Evolutionary conservation across 208 protist genomes (phyloP), one percentile per base, ranked within the genome.

Genomic region (Acanthamoeba sp.): DNA sequence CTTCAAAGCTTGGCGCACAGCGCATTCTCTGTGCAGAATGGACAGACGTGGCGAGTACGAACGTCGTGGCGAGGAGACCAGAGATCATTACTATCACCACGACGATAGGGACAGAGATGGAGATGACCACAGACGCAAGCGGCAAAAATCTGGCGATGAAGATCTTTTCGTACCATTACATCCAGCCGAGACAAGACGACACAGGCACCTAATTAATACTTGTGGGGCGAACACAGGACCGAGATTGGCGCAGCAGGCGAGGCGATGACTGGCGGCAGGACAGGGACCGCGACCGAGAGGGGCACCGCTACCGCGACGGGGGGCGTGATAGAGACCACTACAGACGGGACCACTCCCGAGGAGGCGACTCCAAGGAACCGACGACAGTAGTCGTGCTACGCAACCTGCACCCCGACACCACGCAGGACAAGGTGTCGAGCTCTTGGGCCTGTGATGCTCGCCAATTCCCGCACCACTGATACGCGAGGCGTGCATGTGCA

Each of bases 391-490:
- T 93, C 29, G 48, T 93, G 22, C 62, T 93, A 6, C 32, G 87
- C 16, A 42, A 42, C 40, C 36, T 93, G n/a, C 34, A 78, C 32
- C 62, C 87, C 22, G 62, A 66, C 55, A 93, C 87, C 40, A 38
- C 87, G 14, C 87, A 93, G 64, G 87, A 93, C 12, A 93, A 69
- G 62, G 87, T 93, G 6, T 10, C 7, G 24, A 7, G 7, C 20
- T 55, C 76, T 40, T 55, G 12, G 9, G 9, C 66, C n/a, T 14
- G 20, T 32, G 9, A 85, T 55, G 6, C 29, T 38, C 20, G 34
- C 32, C 24, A 14, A 4, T 27, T 5, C 84, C 24, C 16, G 40
- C 29, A 5, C 55, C n/a, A 42, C 38, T 14, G 20, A n/a, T 59
- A 12, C 52, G 27, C 52, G 73, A 32, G 73, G 38, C 32, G 18